Base-by-base conservation (phyloP, 169 alveolate species). In the Plasmodium cynomolgi region DNA sequence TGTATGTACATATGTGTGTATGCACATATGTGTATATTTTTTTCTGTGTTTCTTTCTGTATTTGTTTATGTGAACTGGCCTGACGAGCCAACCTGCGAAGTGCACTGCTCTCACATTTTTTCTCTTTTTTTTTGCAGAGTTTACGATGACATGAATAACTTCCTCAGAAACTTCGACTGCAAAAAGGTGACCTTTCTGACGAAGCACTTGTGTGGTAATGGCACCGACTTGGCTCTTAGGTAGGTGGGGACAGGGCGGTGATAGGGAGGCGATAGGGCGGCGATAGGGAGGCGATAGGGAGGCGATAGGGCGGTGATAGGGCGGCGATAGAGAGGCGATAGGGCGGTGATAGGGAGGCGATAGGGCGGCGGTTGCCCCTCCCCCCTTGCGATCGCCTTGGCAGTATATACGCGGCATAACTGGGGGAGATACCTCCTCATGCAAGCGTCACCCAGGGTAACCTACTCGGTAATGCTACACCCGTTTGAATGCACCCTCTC, bases 121-220 rank as follows among this genome's bases (percentile, higher is more conserved):
- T 84, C 33, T 31, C 8, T 6, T 4, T 7, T 44, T 71, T 26
- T 73, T 50, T 62, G 6, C 77, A 85, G 93, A 39, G 83, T 85
- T 4, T 74, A 85, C 58, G 62, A 50, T n/a, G 80, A 20, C 41
- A 77, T 85, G 84, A 54, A 85, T 8, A 23, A 29, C 15, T 85
- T 85, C 62, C 31, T 50, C 3, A 26, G n/a, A 11, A 50, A 85
- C 29, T 73, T 47, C 15, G 54, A 85, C 58, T 85, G 54, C 41
- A 82, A 75, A 31, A 85, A 50, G 33, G 80, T 85, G 23, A 74
- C 80, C 37, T 85, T 74, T 75, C 15, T 85, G 41, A 85, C 93
- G 47, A 85, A 85, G 31, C 93, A 85, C 62, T 75, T 85, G 73
- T 85, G 93, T 75, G 93, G 93, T 20, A 85, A 85, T 68, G 93